A percentile compares a stretch with the other conserved stretches of the same genome.
Conservation (phyloP, 225 moss, liverwort and hornwort species). For the Straminergon stramineum region DNA sequence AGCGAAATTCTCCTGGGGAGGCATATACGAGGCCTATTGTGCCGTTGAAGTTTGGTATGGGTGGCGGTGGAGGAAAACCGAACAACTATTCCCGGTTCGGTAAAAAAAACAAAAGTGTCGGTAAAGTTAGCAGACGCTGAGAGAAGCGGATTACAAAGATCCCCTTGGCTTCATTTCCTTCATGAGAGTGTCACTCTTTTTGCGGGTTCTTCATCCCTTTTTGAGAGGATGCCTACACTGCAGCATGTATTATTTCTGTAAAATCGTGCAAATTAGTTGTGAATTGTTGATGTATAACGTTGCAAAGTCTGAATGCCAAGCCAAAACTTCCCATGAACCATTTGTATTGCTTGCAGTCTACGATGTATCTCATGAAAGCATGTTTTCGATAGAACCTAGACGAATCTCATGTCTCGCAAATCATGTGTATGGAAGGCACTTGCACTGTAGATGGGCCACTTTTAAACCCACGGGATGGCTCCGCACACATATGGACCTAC, state of each 20-base stretch:
- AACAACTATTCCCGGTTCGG: slow-evolving; percentile 33
- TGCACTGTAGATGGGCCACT: not conserved
- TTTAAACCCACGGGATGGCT: not conserved
- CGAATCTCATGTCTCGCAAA: not conserved
- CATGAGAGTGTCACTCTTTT: not conserved
- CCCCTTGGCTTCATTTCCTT: not conserved
- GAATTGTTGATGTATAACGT: not conserved
- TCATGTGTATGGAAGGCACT: not conserved
- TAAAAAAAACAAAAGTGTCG: slow-evolving; percentile 24
- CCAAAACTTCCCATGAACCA: not conserved
- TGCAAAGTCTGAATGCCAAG: not conserved
- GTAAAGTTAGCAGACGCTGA: slow-evolving; percentile 27
- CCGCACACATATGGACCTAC: not conserved
- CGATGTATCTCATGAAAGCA: not conserved
- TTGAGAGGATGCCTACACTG: too few species aligned
- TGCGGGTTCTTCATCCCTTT: not conserved
- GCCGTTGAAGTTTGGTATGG: slow-evolving; percentile 75
- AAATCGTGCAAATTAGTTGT: not conserved
- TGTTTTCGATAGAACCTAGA: not conserved
- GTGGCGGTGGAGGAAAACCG: slow-evolving; percentile 20
- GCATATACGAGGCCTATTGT: slow-evolving; percentile 73
- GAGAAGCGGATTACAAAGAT: not conserved
- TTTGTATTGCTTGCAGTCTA: not conserved
- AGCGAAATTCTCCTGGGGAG: slow-evolving; percentile 60
- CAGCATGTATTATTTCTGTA: not conserved